Evolutionary conservation across 1,284 basidiomycete species (phyloP), one percentile per base, ranked within the genome.

Genomic region (Ceratorhiza oryzae-sativae): DNA sequence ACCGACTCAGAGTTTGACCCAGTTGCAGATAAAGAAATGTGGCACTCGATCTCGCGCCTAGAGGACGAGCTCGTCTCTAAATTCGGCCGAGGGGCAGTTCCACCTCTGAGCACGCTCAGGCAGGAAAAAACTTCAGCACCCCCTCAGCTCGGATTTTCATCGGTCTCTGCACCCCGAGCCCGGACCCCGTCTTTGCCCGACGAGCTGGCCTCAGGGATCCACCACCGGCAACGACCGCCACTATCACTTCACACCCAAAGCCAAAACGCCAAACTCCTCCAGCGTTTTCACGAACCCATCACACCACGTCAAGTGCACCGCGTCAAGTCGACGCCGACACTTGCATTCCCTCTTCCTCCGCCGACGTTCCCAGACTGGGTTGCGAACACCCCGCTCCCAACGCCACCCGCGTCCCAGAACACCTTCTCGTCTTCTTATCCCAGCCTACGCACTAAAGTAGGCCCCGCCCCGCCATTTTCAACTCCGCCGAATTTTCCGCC

Each of bases 11-110:
- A 70, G 23, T 20, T 59, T 15, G 67, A 70, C 45, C 67, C 67
- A 4, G 42, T 32, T 15, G 67, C 55, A 20, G 55, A 59, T 32
- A 27, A 30, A 23, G 67, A 70, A 70, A 70, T 70, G 67, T 70
- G 67, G 67, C 42, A 55, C 4, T 46, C 36, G 8, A 70, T 70
- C 18, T 46, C 67, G 2, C 67, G 53, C 13, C 67, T 70, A 4
- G 67, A 70, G 42, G 67, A 70, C 53, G 53, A 70, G 20, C 67
- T 70, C 55, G 67, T 70, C 15, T 58, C 67, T 4, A 55, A 45
- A 36, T 70, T 70, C 45, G 67, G 67, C 67, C 67, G 67, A 34
- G 53, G 67, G 6, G 67, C 41, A 41, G 67, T 70, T 27, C 67
- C 67, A 20, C 67, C 55, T 20, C 30, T 70, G 27, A 46, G 36